Evolutionary conservation across 306 rosid genomes (phyloP).

Genomic region (barrel medic (Medicago truncatula)): DNA sequence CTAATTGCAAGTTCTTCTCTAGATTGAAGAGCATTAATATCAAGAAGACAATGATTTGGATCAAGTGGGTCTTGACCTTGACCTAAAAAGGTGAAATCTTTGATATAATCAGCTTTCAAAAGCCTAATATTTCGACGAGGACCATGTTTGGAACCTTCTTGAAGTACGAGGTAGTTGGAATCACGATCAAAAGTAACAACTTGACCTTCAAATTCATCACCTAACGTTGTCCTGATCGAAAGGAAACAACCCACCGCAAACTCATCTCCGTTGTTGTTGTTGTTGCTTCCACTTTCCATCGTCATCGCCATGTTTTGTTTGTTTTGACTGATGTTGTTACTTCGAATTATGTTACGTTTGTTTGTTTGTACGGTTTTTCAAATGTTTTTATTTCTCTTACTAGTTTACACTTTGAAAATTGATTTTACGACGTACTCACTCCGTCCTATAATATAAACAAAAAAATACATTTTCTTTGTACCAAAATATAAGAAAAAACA

Average conservation of each 20-base stretch:
- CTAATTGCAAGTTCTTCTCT: conserved; percentile 79
- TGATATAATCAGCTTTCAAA: conserved; percentile 75
- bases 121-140: conserved; percentile 76
- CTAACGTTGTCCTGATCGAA: conserved; percentile 80
- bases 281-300: conserved; percentile 53
- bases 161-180: conserved; percentile 88
- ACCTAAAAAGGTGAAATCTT: conserved; percentile 72
- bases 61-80: conserved; percentile 84
- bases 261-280: conserved; percentile 60
- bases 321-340: neutral
- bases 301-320: conserved; percentile 53
- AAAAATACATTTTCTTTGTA: too few relatives aligned
- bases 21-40: conserved; percentile 70
- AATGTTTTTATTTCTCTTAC: neutral
- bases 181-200: conserved; percentile 83
- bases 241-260: conserved; percentile 76
- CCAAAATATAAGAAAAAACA: too few relatives aligned
- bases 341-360: neutral
- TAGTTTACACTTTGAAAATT: too few relatives aligned
- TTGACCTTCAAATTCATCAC: conserved; percentile 87
- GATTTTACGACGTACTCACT: too few relatives aligned
- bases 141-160: conserved; percentile 68
- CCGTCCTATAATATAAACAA: too few relatives aligned
- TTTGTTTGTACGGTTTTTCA: neutral
- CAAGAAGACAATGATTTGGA: conserved; percentile 60